A percentile compares a stretch with the other conserved stretches of the same genome.
Evolutionary conservation across 768 basidiomycete species (phyloP).

Genomic region (Mycena belliarum): DNA sequence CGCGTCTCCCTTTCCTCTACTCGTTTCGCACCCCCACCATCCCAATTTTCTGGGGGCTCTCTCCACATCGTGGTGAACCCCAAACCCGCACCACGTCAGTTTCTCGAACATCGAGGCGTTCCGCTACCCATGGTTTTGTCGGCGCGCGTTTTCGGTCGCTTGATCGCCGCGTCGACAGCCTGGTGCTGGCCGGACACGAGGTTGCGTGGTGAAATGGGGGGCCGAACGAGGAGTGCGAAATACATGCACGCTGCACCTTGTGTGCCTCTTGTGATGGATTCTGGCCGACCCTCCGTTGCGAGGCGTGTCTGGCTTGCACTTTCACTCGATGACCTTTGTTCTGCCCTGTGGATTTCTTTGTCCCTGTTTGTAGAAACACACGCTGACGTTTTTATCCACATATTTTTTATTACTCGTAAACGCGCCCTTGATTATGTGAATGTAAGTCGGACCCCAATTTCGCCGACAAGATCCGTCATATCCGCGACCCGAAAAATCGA

Average conservation of each 20-base stretch:
- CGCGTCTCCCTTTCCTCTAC: constrained; percentile 72
- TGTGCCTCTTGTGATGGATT: constrained; percentile 40
- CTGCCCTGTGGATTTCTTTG: constrained; percentile 34
- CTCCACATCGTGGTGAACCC: constrained; percentile 92
- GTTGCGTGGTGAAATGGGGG: constrained; percentile 95
- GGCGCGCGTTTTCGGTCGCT: constrained; percentile 91
- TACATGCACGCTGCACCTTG: constrained; percentile 38
- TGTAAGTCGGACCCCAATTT: constrained; percentile 82
- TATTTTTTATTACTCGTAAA: constrained; percentile 43
- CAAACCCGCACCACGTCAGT: constrained; percentile 84
- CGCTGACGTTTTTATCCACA: constrained; percentile 70
- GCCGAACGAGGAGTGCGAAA: constrained; percentile 95
- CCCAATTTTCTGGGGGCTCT: constrained; percentile 99
- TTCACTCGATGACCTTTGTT: constrained; percentile 62
- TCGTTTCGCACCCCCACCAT: constrained; percentile 94
- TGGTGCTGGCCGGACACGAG: constrained; percentile 83
- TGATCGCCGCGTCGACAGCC: constrained; percentile 83
- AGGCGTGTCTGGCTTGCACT: constrained; percentile 65
- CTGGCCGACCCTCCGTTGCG: constrained; percentile 59
- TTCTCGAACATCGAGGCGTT: constrained; percentile 81
- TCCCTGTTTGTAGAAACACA: constrained; percentile 40
- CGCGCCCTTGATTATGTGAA: constrained; percentile 25
- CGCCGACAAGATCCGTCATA: constrained; percentile 84
- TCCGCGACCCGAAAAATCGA: constrained; percentile 82
- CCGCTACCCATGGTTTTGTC: constrained; percentile 62